Conservation (phyloP, 345 rosid species). For the Mangifera indica region DNA sequence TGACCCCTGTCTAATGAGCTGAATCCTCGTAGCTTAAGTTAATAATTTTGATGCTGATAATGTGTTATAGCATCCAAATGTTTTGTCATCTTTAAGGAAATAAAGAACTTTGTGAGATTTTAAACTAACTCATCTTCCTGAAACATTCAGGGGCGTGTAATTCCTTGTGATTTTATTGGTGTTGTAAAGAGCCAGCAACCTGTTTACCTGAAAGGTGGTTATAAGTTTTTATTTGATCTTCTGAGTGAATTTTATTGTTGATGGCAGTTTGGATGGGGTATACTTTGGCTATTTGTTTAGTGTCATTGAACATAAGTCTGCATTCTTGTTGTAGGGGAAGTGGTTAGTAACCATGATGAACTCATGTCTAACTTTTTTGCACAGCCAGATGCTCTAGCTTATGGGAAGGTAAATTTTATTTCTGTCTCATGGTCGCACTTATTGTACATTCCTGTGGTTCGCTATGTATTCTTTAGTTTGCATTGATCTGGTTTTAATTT, state of each 20-base stretch:
- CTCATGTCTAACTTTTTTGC: conserved; percentile 99
- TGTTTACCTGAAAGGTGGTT: conserved; percentile 73
- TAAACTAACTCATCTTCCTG: conserved; percentile 15
- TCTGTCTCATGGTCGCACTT: not conserved
- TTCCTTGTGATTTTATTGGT: conserved; percentile 95
- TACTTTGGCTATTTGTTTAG: not conserved
- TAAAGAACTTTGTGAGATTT: not conserved
- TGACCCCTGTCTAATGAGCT: not conserved
- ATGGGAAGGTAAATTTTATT: conserved; percentile 69
- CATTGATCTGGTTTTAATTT: not conserved
- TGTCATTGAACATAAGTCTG: conserved; percentile 2
- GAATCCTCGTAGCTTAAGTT: not conserved
- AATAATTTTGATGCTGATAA: not conserved
- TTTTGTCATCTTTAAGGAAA: not conserved
- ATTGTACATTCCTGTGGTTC: not conserved
- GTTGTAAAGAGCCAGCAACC: conserved; percentile 92
- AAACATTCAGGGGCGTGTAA: conserved; percentile 73
- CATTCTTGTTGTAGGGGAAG: conserved; percentile 58
- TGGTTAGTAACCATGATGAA: conserved; percentile 94
- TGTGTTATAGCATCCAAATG: not conserved
- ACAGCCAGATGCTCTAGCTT: conserved; percentile 98
- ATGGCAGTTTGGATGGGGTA: not conserved
- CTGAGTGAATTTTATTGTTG: not conserved
- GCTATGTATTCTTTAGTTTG: not conserved
- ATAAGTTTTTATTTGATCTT: too few relatives aligned